Base-by-base conservation (phyloP, 2,329 filamentous ascomycete species). In the Fusarium sp. region DNA sequence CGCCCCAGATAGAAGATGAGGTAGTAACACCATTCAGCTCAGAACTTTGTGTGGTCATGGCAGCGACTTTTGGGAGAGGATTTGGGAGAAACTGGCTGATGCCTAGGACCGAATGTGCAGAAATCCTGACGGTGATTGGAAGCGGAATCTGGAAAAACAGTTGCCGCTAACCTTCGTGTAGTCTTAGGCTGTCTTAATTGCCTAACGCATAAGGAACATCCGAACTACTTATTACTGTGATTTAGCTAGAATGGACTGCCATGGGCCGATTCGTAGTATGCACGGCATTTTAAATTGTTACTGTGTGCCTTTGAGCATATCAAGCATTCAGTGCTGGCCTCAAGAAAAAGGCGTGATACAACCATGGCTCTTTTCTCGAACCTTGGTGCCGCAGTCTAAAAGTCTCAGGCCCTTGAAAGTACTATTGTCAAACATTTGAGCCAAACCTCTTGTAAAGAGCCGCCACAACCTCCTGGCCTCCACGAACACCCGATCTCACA, bases 351-450 rank as follows among this genome's bases (percentile, higher is more conserved):
- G n/a, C n/a, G n/a, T n/a, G n/a, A n/a, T n/a, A n/a, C n/a, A n/a
- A n/a, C n/a, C n/a, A n/a, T n/a, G n/a, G n/a, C n/a, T 28, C 28
- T 28, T 28, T 28, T 28, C 28, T 6, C n/a, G n/a, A n/a, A n/a
- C n/a, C n/a, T n/a, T n/a, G n/a, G n/a, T n/a, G n/a, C n/a, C n/a
- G n/a, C n/a, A n/a, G n/a, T n/a, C n/a, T n/a, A n/a, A n/a, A n/a
- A n/a, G n/a, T n/a, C n/a, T n/a, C n/a, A n/a, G n/a, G n/a, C n/a
- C n/a, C 21, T 42, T 23, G 13, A 16, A 3, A 16, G 23, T 42
- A 5, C 9, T 42, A 10, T 21, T 3, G 16, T 23, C 5, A 16
- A 16, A 16, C 0, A 15, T 13, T 4, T 10, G 13, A 15, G 21
- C n/a, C 15, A 6, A 6, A 23, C 16, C 1, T 7, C 9, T 42